A percentile compares a stretch with the other conserved stretches of the same genome.
These are phyloP conservation scores for Eutrema salsugineum DNA, from an alignment of 441 rosid species.

Conservation along the genomic window DNA sequence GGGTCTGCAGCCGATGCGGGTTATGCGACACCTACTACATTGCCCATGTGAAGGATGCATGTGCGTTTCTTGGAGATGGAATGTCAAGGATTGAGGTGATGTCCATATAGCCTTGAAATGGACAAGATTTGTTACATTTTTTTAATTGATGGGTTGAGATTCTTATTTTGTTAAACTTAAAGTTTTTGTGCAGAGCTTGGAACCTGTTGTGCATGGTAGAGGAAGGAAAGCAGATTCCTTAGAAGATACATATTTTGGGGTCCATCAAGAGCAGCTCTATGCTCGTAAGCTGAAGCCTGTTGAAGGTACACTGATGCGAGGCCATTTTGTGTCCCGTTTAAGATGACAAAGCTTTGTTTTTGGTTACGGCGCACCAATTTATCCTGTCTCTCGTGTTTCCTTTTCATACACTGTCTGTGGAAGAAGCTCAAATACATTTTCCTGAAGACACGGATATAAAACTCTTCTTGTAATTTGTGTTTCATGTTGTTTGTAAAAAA, in stretches of 20 bases:
- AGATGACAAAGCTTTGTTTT: background rate
- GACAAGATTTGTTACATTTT: background rate
- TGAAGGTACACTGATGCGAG: slow-evolving; percentile 49
- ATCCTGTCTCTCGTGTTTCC: background rate
- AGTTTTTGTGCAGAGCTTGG: slow-evolving; percentile 49
- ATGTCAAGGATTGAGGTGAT: slow-evolving; percentile 91
- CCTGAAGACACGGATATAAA: too few relatives aligned
- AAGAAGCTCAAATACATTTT: background rate
- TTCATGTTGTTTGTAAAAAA: background rate
- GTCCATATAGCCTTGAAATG: slow-evolving; percentile 7
- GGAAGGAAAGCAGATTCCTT: slow-evolving; percentile 66
- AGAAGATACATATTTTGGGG: slow-evolving; percentile 84
- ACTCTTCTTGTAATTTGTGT: background rate
- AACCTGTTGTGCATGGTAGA: slow-evolving; percentile 88
- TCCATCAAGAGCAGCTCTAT: slow-evolving; percentile 69
- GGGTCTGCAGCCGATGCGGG: slow-evolving; percentile 66
- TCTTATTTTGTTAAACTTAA: background rate
- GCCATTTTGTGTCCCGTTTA: background rate
- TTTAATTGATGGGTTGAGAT: background rate
- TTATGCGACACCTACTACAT: slow-evolving; percentile 90
- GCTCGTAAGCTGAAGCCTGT: slow-evolving; percentile 86
- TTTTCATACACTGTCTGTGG: background rate
- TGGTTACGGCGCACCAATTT: background rate
- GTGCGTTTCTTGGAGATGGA: slow-evolving; percentile 96
- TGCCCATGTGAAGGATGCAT: slow-evolving; percentile 90